Evolutionary conservation across 495 filamentous ascomycete species (phyloP).

Genomic region (Staphylotrichum tortipilum): DNA sequence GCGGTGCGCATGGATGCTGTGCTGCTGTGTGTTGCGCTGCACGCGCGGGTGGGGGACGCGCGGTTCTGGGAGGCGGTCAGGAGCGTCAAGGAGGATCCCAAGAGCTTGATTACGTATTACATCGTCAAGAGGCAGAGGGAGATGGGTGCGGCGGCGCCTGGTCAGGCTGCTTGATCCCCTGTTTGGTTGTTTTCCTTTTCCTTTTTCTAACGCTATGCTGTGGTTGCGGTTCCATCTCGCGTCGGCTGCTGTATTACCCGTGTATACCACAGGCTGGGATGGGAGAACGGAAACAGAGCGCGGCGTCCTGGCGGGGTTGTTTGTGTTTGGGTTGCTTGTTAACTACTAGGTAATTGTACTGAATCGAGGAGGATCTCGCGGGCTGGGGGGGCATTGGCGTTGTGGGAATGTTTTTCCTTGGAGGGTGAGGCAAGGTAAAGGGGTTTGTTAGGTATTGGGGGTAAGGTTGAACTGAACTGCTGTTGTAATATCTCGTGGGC

Average conservation of each 20-base stretch:
- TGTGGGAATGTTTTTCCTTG: no score
- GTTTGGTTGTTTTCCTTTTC: background rate
- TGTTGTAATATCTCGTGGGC: no score
- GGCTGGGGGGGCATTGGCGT: no score
- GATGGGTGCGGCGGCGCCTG: background rate
- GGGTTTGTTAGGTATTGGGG: no score
- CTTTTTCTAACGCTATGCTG: background rate
- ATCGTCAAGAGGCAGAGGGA: slow-evolving; percentile 58
- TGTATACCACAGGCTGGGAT: background rate
- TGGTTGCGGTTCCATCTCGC: background rate
- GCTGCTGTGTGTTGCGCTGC: slow-evolving; percentile 65
- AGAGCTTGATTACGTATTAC: slow-evolving; percentile 76
- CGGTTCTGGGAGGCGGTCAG: slow-evolving; percentile 58
- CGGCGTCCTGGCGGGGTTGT: background rate
- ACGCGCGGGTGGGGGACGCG: slow-evolving; percentile 55
- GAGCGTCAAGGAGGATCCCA: slow-evolving; percentile 55
- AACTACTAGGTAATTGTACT: no score
- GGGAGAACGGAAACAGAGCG: background rate
- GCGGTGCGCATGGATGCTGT: slow-evolving; percentile 73
- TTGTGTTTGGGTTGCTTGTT: background rate
- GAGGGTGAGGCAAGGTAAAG: no score
- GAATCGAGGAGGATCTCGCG: no score
- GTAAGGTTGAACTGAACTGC: no score
- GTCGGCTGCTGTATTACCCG: background rate
- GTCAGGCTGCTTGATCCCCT: background rate